A percentile compares a stretch with the other conserved stretches of the same genome.
These are phyloP conservation scores for Medicago lupulina DNA, from an alignment of 306 rosid species.

Conservation along the genomic window DNA sequence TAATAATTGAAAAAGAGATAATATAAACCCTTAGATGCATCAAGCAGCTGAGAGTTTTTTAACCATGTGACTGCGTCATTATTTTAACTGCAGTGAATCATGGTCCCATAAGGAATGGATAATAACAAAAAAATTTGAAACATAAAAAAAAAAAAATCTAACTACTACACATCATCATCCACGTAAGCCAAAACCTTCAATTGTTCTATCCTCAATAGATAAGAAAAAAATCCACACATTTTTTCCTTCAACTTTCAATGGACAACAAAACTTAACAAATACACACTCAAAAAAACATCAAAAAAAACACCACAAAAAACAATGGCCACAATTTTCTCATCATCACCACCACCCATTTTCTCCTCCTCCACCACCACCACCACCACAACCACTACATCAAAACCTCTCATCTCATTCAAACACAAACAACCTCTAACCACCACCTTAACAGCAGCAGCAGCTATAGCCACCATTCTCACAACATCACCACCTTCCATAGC, in stretches of 20 bases:
- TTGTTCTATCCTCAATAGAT: conserved; percentile 4
- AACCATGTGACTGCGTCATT: too few species aligned
- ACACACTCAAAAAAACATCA: conserved; percentile 9
- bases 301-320: conserved; percentile 30
- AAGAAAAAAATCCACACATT: conserved; percentile 18
- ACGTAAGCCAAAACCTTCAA: neutral
- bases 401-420: conserved; percentile 41
- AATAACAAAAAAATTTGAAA: too few species aligned
- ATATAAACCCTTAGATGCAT: too few species aligned
- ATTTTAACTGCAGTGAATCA: too few species aligned
- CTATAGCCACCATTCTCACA: conserved; percentile 59
- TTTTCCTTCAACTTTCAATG: neutral
- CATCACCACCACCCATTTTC: conserved; percentile 59
- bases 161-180: neutral
- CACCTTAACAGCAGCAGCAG: conserved; percentile 59
- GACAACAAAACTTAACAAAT: neutral
- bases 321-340: conserved; percentile 67
- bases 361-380: conserved; percentile 48
- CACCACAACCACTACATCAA: conserved; percentile 39
- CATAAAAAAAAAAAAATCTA: too few species aligned
- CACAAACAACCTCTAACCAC: conserved; percentile 47
- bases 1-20: too few species aligned
- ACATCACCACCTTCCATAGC: conserved; percentile 52
- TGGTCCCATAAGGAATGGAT: too few species aligned
- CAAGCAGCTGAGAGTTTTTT: too few species aligned